Conservation (phyloP, 148 eudicot species). For the Rheum nobile region DNA sequence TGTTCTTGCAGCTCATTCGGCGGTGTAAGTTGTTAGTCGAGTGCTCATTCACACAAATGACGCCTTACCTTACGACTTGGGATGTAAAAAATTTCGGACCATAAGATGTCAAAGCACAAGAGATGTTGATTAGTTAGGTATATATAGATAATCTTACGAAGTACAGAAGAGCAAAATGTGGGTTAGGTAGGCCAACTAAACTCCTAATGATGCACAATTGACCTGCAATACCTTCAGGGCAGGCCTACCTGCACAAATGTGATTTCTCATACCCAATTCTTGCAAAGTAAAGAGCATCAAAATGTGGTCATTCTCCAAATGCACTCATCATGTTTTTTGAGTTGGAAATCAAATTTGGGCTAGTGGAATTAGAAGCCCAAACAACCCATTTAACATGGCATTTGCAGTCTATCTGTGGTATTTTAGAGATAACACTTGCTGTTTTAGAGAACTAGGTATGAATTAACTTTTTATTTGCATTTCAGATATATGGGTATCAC, state of each 20-base stretch:
- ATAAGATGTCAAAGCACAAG: not conserved
- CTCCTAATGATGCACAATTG: not conserved
- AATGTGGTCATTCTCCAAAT: not conserved
- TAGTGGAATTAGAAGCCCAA: not conserved
- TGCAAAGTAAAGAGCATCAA: not conserved
- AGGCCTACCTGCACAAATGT: not conserved
- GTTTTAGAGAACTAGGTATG: too few species aligned
- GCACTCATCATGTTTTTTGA: not conserved
- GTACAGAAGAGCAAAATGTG: not conserved
- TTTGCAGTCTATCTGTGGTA: not conserved
- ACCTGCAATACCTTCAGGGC: not conserved
- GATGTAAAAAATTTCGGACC: not conserved
- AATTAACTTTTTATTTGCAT: not conserved
- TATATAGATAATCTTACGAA: not conserved
- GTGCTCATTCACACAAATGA: too few species aligned
- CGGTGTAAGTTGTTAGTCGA: too few species aligned
- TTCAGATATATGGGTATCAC: not conserved
- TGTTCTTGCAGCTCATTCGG: too few species aligned
- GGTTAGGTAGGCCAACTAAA: slow-evolving; percentile 3
- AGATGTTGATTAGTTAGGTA: not conserved
- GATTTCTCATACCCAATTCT: not conserved
- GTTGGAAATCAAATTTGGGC: not conserved
- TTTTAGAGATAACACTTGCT: not conserved
- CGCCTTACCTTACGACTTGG: too few species aligned
- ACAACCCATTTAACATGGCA: not conserved